Evolutionary conservation across 108 stramenopile genomes (phyloP).

Genomic region (Skeletonema tropicum): DNA sequence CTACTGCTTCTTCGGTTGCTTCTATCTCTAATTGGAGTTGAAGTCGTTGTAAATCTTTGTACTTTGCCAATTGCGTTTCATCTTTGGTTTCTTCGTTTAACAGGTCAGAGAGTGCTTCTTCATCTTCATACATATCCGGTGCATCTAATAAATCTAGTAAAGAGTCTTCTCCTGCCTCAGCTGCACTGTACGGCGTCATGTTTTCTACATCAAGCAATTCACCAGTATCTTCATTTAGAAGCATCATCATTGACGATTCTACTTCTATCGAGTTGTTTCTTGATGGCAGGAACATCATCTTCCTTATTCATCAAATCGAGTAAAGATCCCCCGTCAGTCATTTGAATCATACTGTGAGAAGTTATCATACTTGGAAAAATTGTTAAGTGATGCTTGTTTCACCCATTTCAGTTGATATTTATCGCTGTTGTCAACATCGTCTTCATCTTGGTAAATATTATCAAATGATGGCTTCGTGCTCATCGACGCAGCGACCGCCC

Average conservation of each 20-base stretch:
- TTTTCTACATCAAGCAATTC: background rate
- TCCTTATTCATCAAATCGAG: constrained; percentile 6
- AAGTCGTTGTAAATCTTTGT: constrained; percentile 28
- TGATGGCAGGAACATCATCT: background rate
- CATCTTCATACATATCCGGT: background rate
- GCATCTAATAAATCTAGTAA: background rate
- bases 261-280: background rate
- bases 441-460: constrained; percentile 21
- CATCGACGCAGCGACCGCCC: constrained; percentile 3
- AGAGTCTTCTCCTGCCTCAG: constrained; percentile 16
- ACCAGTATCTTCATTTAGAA: constrained; percentile 2
- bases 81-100: constrained; percentile 20
- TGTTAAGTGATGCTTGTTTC: constrained; percentile 6
- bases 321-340: background rate
- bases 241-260: constrained; percentile 3
- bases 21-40: constrained; percentile 84
- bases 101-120: constrained; percentile 11
- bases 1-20: constrained; percentile 70
- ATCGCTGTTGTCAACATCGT: constrained; percentile 15
- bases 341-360: background rate
- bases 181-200: background rate
- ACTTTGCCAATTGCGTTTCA: constrained; percentile 9
- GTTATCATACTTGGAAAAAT: constrained; percentile 19
- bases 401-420: constrained; percentile 15
- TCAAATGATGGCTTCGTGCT: constrained; percentile 41